Evolutionary conservation across 441 rosid genomes (phyloP).

Genomic region (Euphorbia celastroides): DNA sequence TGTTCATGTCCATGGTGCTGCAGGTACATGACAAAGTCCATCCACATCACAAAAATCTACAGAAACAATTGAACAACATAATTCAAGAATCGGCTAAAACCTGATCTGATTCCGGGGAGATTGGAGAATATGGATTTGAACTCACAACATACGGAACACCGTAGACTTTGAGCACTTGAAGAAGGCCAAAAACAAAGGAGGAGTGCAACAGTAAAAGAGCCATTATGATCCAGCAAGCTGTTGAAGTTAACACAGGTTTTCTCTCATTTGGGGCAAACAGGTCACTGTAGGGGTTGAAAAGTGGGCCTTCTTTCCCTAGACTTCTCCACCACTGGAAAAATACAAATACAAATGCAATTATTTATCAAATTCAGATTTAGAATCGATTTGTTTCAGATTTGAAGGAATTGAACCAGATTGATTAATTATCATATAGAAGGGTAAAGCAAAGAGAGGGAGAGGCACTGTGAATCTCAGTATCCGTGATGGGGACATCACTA

Average conservation of each 20-base stretch:
- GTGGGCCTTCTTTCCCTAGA: conserved; percentile 93
- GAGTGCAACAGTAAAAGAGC: conserved; percentile 35
- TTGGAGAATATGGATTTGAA: not conserved
- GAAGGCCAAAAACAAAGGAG: conserved; percentile 44
- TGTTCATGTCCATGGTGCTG: conserved; percentile 82
- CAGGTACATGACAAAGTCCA: conserved; percentile 80
- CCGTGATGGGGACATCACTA: too few species aligned
- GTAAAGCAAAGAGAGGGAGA: conserved; percentile 74
- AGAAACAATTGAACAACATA: not conserved
- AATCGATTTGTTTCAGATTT: not conserved
- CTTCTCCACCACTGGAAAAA: conserved; percentile 64
- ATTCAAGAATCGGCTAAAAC: not conserved
- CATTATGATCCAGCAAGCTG: conserved; percentile 59
- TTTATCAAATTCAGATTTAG: too few species aligned
- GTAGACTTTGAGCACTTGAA: conserved; percentile 50
- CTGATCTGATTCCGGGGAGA: not conserved
- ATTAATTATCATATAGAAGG: conserved; percentile 54
- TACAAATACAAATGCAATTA: not conserved
- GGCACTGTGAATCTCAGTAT: conserved; percentile 69
- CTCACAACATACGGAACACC: conserved; percentile 72
- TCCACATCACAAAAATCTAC: conserved; percentile 74
- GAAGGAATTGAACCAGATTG: not conserved
- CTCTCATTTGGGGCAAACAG: conserved; percentile 61
- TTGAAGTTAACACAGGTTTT: conserved; percentile 55
- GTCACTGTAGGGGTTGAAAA: conserved; percentile 67